Evolutionary conservation across 371 early-diverging fungal genomes (phyloP), one percentile per base, ranked within the genome.

Genomic region (Syncephalastrum racemosum): DNA sequence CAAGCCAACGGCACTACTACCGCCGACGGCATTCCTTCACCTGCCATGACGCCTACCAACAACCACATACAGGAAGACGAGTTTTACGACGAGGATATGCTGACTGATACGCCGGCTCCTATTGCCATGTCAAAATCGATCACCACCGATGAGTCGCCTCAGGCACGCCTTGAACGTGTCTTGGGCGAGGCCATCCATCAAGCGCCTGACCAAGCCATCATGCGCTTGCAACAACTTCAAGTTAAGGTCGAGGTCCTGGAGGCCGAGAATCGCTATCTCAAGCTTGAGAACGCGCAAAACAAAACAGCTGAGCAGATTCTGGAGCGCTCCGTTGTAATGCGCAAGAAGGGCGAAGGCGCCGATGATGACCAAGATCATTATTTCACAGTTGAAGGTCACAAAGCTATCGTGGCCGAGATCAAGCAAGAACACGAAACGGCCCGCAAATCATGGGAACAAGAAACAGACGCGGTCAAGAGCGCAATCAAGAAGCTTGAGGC

Each of bases 231-330:
- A 46, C 80, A 80, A 36, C 54, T 80, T 2, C 77, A 79, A 46
- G 45, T 78, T 10, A 73, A 79, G 25, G 71, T 82, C 7, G 80
- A 79, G 48, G 75, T 80, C 0, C 60, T 82, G 16, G 80, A 80
- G 59, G 76, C 79, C 4, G 82, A 82, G 62, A 82, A 82, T 57
- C 67, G 73, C 41, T 70, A 55, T 27, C 60, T 82, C 12, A 78
- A 78, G 22, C 54, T 75, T 1, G 75, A 82, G 46, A 77, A 78
- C 50, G 70, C 77, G 2, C 78, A 78, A 53, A 70, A 71, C 46
- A 73, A 71, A 44, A 58, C 58, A 4, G 70, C 65, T 1, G 68
- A 70, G 46, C 67, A 70, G 16, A 68, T 71, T 20, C 31, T 75
- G 6, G 73, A 73, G 36, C 61, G 71, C 4, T 75, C 75, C 0